phyloP scores from a whole-genome alignment of 257 asterid species.

The Cinchona pubescens region DNA sequence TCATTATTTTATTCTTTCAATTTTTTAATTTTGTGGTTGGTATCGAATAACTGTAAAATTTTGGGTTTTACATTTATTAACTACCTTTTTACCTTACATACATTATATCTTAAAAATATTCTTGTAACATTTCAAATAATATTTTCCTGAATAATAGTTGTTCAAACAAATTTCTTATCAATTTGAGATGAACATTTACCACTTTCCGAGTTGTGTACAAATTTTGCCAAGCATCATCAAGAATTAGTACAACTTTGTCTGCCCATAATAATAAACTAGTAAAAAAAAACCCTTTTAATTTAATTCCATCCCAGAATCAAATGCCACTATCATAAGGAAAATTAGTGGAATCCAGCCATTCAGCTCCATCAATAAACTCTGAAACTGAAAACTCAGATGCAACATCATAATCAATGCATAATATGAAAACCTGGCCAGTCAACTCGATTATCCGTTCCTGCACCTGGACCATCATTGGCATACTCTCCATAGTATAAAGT shows the following conservation, averaged over 20 bases:
- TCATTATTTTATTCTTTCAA: no score
- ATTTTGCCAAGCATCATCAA: background rate
- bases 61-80: no score
- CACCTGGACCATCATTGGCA: conserved; percentile 63
- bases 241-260: background rate
- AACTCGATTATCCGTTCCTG: conserved; percentile 52
- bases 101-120: no score
- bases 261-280: no score
- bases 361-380: conserved; percentile 61
- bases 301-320: conserved; percentile 24
- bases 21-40: no score
- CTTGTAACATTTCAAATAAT: no score
- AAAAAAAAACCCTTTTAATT: background rate
- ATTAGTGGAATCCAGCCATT: conserved; percentile 81
- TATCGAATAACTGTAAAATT: no score
- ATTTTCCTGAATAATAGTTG: no score
- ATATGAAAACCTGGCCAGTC: conserved; percentile 61
- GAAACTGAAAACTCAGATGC: conserved; percentile 63
- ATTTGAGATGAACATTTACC: background rate
- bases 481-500: conserved; percentile 82
- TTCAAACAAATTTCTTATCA: background rate
- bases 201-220: background rate
- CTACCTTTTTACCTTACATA: no score
- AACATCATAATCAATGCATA: conserved; percentile 61
- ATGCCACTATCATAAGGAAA: conserved; percentile 75